phyloP scores from a whole-genome alignment of 768 basidiomycete species.

The Trametes meyenii region DNA sequence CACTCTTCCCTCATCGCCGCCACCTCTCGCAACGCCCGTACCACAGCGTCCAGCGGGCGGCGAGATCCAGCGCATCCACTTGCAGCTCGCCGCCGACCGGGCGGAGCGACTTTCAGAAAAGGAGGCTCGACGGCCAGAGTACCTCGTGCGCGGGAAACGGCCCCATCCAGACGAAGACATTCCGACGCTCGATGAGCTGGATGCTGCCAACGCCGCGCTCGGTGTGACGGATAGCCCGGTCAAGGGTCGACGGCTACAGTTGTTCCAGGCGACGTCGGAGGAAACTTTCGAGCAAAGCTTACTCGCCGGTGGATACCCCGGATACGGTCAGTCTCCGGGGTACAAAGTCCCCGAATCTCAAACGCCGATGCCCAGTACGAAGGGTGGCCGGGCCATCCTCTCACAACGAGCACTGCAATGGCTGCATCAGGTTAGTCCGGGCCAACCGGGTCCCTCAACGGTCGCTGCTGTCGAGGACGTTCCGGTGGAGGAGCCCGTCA shows the following conservation, averaged over 20 bases:
- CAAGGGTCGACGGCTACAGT: slow-evolving; percentile 70
- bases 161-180: slow-evolving; percentile 44
- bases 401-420: slow-evolving; percentile 60
- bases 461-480: slow-evolving; percentile 32
- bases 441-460: slow-evolving; percentile 40
- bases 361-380: slow-evolving; percentile 19
- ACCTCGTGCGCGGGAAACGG: slow-evolving; percentile 63
- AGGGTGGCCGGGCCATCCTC: slow-evolving; percentile 13
- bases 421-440: slow-evolving; percentile 46
- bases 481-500: slow-evolving; percentile 12
- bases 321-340: slow-evolving; percentile 49
- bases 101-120: slow-evolving; percentile 52
- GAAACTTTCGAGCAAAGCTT: slow-evolving; percentile 85
- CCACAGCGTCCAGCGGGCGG: slow-evolving; percentile 43
- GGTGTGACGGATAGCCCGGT: slow-evolving; percentile 71
- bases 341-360: slow-evolving; percentile 32
- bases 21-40: slow-evolving; percentile 32
- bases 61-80: slow-evolving; percentile 63
- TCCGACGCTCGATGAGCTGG: slow-evolving; percentile 39
- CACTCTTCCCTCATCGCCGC: slow-evolving; percentile 26
- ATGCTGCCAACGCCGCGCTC: slow-evolving; percentile 40
- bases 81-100: slow-evolving; percentile 53
- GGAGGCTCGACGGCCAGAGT: slow-evolving; percentile 72
- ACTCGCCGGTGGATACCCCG: slow-evolving; percentile 80
- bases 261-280: slow-evolving; percentile 83